Evolutionary conservation across 2,329 filamentous ascomycete genomes (phyloP), one percentile per base, ranked within the genome.

Genomic region (Fusarium tjaetaba): DNA sequence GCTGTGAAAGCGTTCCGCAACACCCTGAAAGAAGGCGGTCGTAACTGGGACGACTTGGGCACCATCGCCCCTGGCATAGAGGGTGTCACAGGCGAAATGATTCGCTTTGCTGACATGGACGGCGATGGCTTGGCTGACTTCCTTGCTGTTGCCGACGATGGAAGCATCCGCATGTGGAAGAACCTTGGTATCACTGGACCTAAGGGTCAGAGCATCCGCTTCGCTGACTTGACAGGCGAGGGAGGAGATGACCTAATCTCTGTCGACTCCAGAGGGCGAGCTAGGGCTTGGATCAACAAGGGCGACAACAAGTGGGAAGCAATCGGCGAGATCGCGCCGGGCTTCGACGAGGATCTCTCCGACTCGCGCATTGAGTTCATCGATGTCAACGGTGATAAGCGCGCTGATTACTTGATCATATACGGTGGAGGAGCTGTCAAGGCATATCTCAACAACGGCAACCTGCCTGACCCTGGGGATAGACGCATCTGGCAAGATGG

Each of bases 81-180:
- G 2, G 68, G 65, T 11, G 49, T 71, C 13, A 62, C 61, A 2
- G 57, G 68, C 3, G 55, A 65, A 4, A 73, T 68, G 64, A 67
- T 75, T 7, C 61, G 57, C 4, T 75, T 75, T 36, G 71, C 71
- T 1, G 71, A 75, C 15, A 75, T 75, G 59, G 68, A 75, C 14
- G 71, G 68, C 1, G 72, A 73, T 14, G 68, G 72, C 22, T 43
- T 66, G 16, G 32, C 72, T 7, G 72, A 74, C n/a, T 74, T 73
- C 48, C 67, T 74, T 11, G 67, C 70, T 11, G 61, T 73, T 24
- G 52, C 26, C 0, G 34, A 69, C 1, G 70, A 74, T 18, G 68
- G 70, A 28, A 71, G 68, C 15, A 71, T 73, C 22, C 60, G 67
- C 9, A 73, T 74, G 70, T 74, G 70, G 72, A 74, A 71, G 61